Percentiles rank a stretch among this genome's conserved stretches.
phyloP scores from a whole-genome alignment of 768 basidiomycete genomes.

The Sporobolomyces phaffii region DNA sequence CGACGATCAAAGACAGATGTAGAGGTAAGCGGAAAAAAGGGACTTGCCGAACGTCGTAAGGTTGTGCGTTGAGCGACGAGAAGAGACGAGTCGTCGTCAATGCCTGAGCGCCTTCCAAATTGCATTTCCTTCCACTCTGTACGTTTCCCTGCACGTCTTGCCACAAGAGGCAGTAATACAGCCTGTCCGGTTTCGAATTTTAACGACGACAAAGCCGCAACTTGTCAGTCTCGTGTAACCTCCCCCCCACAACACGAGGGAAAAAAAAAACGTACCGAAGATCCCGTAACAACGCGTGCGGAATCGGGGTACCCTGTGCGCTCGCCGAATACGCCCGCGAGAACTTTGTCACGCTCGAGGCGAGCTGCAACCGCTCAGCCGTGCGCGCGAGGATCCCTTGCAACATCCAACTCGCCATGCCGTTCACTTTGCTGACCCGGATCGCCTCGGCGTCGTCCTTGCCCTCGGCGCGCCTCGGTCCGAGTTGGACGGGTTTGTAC shows the following conservation, averaged over 20 bases:
- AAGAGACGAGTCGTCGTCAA: conserved; percentile 32
- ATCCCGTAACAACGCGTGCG: conserved; percentile 19
- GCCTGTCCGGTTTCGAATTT: neutral
- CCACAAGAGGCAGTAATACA: conserved; percentile 35
- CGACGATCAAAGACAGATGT: neutral
- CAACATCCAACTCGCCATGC: conserved; percentile 35
- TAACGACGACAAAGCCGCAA: too few relatives aligned
- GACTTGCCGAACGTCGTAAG: conserved; percentile 33
- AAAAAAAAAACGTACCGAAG: neutral
- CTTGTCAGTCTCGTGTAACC: too few relatives aligned
- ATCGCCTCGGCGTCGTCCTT: conserved; percentile 32
- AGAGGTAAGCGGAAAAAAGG: neutral
- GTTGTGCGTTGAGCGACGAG: conserved; percentile 31
- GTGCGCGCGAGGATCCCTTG: conserved; percentile 33
- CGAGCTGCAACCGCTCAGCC: conserved; percentile 27
- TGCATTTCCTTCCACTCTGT: conserved; percentile 32
- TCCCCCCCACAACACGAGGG: too few relatives aligned
- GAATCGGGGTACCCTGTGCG: conserved; percentile 22
- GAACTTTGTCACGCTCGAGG: conserved; percentile 16
- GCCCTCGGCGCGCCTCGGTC: conserved; percentile 27
- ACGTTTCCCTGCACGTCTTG: conserved; percentile 39
- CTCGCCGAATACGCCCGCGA: conserved; percentile 31
- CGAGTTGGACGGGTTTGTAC: conserved; percentile 37
- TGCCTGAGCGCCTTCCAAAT: conserved; percentile 36
- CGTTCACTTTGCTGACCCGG: conserved; percentile 33